These are phyloP conservation scores for Rhodotorula kratochvilovae DNA, from an alignment of 768 basidiomycete species.

Conservation along the genomic window DNA sequence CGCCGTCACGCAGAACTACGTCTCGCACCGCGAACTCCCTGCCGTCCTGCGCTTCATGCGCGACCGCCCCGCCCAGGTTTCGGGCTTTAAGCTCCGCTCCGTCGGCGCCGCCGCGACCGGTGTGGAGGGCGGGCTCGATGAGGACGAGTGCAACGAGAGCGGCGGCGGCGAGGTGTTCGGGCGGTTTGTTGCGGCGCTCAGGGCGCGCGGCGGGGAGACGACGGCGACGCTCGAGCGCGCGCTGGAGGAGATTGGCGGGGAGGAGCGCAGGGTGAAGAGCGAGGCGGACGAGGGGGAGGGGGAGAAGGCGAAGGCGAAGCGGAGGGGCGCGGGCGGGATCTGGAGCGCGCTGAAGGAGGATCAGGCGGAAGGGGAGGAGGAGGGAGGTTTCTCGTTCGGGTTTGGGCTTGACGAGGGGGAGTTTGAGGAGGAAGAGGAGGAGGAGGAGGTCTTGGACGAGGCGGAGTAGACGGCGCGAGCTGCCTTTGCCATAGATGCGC, in stretches of 20 bases:
- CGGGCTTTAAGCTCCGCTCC: slow-evolving; percentile 40
- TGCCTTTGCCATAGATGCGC: too few relatives aligned
- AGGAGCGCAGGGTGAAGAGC: neutral
- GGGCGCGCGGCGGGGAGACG: neutral
- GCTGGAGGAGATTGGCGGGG: too few relatives aligned
- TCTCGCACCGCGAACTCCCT: slow-evolving; percentile 41
- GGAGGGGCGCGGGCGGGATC: neutral
- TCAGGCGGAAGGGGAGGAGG: neutral
- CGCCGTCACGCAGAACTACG: slow-evolving; percentile 46
- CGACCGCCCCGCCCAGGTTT: slow-evolving; percentile 38
- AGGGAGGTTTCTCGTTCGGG: slow-evolving; percentile 33
- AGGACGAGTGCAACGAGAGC: slow-evolving; percentile 13
- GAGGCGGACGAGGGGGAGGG: neutral
- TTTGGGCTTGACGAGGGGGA: slow-evolving; percentile 27
- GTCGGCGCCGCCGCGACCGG: neutral
- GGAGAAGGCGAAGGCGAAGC: neutral
- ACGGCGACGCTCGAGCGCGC: too few relatives aligned
- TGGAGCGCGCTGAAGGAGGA: neutral
- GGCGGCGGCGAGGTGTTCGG: slow-evolving; percentile 27
- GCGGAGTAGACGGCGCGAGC: too few relatives aligned
- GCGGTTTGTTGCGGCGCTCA: slow-evolving; percentile 29
- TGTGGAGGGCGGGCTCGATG: slow-evolving; percentile 5
- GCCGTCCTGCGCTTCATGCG: slow-evolving; percentile 42
- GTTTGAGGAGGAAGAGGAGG: slow-evolving; percentile 12
- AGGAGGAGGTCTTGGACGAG: neutral